These are phyloP conservation scores for Colletotrichum gloeosporioides DNA, from an alignment of 2,329 filamentous ascomycete species.

Conservation along the genomic window DNA sequence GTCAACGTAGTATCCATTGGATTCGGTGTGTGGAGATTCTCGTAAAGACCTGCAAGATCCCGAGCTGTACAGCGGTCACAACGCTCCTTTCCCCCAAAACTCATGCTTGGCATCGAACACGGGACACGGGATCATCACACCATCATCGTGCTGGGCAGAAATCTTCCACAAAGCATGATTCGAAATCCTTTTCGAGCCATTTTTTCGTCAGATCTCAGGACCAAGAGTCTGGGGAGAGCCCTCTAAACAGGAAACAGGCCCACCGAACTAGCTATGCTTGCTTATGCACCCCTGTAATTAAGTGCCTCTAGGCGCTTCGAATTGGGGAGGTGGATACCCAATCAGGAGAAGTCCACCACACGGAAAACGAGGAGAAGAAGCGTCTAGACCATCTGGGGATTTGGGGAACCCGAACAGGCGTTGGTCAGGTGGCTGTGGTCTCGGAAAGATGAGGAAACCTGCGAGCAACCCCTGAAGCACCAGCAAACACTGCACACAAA, in stretches of 20 bases:
- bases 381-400: background rate
- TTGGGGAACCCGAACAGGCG: background rate
- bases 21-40: background rate
- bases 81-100: background rate
- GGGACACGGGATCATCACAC: background rate
- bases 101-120: background rate
- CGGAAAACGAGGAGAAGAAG: background rate
- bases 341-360: background rate
- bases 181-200: background rate
- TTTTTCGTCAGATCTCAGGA: background rate
- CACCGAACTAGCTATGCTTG: conserved; percentile 10
- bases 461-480: background rate
- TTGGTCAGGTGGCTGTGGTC: background rate
- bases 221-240: background rate
- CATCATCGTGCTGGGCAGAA: background rate
- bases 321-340: background rate
- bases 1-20: background rate
- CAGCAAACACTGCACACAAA: background rate
- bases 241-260: conserved; percentile 16
- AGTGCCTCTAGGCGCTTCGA: background rate
- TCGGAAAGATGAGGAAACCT: background rate
- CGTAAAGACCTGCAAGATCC: background rate
- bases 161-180: background rate
- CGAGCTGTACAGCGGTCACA: background rate
- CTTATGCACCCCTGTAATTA: background rate